These are phyloP conservation scores for Cladophialophora bantiana DNA, from an alignment of 2,329 filamentous ascomycete genomes.

Conservation along the genomic window DNA sequence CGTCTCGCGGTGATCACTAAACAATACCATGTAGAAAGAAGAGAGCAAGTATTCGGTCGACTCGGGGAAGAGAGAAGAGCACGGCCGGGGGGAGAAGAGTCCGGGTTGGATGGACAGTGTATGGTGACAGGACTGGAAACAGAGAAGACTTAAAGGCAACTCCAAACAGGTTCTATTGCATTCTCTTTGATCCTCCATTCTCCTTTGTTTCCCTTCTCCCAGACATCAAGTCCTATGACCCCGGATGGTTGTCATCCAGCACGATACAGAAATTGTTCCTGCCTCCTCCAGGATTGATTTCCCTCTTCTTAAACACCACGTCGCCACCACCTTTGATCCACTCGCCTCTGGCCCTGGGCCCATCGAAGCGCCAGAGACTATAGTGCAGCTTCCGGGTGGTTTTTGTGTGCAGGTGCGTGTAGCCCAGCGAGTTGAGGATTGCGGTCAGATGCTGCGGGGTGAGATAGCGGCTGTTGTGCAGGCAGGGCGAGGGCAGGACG, in stretches of 20 bases:
- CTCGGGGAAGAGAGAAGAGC: neutral
- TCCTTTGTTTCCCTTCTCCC: neutral
- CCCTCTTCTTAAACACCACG: constrained; percentile 70
- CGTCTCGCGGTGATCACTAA: neutral
- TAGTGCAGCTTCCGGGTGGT: constrained; percentile 84
- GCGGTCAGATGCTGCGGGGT: constrained; percentile 70
- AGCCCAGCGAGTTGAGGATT: constrained; percentile 82
- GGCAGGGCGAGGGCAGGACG: constrained; percentile 85
- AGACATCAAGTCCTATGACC: neutral
- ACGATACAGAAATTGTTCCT: constrained; percentile 93
- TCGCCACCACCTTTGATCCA: constrained; percentile 33
- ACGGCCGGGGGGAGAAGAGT: neutral
- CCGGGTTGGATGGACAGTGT: neutral
- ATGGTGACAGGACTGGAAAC: constrained; percentile 10
- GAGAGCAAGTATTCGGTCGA: constrained; percentile 1
- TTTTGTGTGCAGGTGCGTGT: constrained; percentile 70
- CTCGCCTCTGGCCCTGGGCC: constrained; percentile 33
- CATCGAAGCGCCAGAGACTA: constrained; percentile 75
- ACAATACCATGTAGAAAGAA: constrained; percentile 1
- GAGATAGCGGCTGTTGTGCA: constrained; percentile 90
- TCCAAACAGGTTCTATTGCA: neutral
- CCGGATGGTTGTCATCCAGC: constrained; percentile 49
- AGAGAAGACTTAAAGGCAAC: constrained; percentile 6
- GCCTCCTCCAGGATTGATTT: constrained; percentile 74
- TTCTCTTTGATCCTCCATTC: neutral